phyloP scores from a whole-genome alignment of 2,329 filamentous ascomycete species.

The Aspergillus pseudonomiae region DNA sequence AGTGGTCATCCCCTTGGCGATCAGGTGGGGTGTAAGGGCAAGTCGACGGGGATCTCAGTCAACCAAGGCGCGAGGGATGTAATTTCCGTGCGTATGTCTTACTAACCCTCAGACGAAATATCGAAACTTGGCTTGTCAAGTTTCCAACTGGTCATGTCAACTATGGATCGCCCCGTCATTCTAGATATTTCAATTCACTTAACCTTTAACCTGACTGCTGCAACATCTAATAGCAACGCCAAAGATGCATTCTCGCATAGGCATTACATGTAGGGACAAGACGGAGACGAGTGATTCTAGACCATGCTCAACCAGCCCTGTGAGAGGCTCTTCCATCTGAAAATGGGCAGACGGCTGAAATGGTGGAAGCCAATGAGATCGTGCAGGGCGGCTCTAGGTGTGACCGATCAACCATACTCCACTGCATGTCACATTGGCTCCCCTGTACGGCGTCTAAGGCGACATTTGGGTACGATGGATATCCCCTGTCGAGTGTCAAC shows the following conservation, averaged over 20 bases:
- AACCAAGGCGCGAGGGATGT: not conserved
- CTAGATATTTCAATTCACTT: not conserved
- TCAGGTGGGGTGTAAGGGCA: not conserved
- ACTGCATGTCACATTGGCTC: constrained; percentile 3
- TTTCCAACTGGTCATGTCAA: not conserved
- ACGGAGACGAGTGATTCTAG: not conserved
- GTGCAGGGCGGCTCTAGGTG: constrained; percentile 4
- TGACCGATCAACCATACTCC: constrained; percentile 1
- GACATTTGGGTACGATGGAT: not conserved
- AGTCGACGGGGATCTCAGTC: not conserved
- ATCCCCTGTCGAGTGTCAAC: not conserved
- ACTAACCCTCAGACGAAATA: not conserved
- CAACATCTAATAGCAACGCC: not conserved
- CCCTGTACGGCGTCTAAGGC: constrained; percentile 3
- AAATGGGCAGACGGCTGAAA: not conserved
- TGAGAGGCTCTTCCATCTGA: constrained; percentile 5
- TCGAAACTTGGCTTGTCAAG: not conserved
- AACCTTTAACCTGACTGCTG: not conserved
- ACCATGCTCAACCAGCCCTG: not conserved
- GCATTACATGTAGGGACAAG: not conserved
- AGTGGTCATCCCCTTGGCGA: not conserved
- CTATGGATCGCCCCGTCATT: not conserved
- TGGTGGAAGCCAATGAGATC: constrained; percentile 1
- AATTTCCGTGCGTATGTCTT: not conserved
- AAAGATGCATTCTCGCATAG: not conserved